Evolutionary conservation across 2,329 filamentous ascomycete species (phyloP).

Genomic region (Sphaerulina vaccinii): DNA sequence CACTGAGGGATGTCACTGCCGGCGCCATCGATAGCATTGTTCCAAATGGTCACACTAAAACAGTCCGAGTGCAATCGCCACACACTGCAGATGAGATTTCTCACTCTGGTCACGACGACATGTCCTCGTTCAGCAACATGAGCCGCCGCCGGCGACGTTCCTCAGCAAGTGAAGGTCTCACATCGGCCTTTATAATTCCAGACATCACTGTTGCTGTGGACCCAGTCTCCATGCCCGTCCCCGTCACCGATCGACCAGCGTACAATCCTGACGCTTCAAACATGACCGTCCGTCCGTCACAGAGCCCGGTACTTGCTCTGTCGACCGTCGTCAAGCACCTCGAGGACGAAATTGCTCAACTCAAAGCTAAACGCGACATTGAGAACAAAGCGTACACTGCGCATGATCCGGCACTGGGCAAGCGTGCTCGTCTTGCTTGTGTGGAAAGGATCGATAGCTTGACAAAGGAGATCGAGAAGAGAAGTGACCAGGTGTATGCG

Average conservation of each 20-base stretch:
- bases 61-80: slow-evolving; percentile 39
- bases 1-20: slow-evolving; percentile 52
- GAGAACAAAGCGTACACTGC: slow-evolving; percentile 63
- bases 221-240: slow-evolving; percentile 31
- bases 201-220: slow-evolving; percentile 55
- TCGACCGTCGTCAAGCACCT: slow-evolving; percentile 80
- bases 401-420: slow-evolving; percentile 65
- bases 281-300: slow-evolving; percentile 59
- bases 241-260: slow-evolving; percentile 34
- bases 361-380: slow-evolving; percentile 66
- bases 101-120: slow-evolving; percentile 37
- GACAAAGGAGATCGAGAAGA: slow-evolving; percentile 65
- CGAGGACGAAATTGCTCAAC: slow-evolving; percentile 74
- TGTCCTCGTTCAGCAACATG: slow-evolving; percentile 51
- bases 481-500: slow-evolving; percentile 76
- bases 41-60: slow-evolving; percentile 33
- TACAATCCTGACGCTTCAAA: slow-evolving; percentile 50
- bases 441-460: slow-evolving; percentile 61
- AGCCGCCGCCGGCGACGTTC: slow-evolving; percentile 50
- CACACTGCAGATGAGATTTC: slow-evolving; percentile 35
- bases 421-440: slow-evolving; percentile 62
- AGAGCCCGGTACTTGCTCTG: slow-evolving; percentile 69
- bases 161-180: slow-evolving; percentile 51
- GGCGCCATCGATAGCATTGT: slow-evolving; percentile 37
- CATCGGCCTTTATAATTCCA: slow-evolving; percentile 63